Evolutionary conservation across 257 asterid genomes (phyloP).

Genomic region (Thymus quinquecostatus): DNA sequence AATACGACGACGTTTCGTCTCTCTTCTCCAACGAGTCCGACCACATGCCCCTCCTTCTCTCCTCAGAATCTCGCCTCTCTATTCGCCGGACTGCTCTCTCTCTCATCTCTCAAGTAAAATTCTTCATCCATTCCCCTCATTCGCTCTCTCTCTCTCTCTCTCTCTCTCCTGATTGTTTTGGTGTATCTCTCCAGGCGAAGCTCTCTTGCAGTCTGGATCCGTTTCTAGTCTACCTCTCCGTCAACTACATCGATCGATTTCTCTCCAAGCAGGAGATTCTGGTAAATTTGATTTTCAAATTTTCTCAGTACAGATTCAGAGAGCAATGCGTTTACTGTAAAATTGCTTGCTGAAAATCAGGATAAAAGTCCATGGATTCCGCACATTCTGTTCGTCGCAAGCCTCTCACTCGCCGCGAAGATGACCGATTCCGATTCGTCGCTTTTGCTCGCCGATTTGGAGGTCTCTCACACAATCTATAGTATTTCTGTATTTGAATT

Average conservation of each 20-base stretch:
- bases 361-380: slow-evolving; percentile 55
- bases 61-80: slow-evolving; percentile 38
- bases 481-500: too few relatives aligned
- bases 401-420: slow-evolving; percentile 68
- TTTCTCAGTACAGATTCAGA: background rate
- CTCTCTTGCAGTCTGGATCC: slow-evolving; percentile 44
- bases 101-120: slow-evolving; percentile 47
- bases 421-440: slow-evolving; percentile 50
- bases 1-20: slow-evolving; percentile 44
- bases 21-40: slow-evolving; percentile 60
- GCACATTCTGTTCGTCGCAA: slow-evolving; percentile 50
- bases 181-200: slow-evolving; percentile 40
- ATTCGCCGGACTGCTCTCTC: slow-evolving; percentile 52
- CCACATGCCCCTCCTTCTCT: slow-evolving; percentile 51
- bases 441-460: slow-evolving; percentile 38
- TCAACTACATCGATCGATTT: slow-evolving; percentile 67
- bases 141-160: too few relatives aligned
- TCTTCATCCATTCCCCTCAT: background rate
- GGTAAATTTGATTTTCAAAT: slow-evolving; percentile 35
- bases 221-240: slow-evolving; percentile 53
- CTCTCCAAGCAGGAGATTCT: slow-evolving; percentile 47
- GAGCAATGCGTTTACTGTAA: background rate
- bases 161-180: background rate
- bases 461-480: slow-evolving; percentile 37
- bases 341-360: slow-evolving; percentile 33